These are phyloP conservation scores for Rubroshorea leprosula DNA, from an alignment of 345 rosid genomes.

Conservation along the genomic window DNA sequence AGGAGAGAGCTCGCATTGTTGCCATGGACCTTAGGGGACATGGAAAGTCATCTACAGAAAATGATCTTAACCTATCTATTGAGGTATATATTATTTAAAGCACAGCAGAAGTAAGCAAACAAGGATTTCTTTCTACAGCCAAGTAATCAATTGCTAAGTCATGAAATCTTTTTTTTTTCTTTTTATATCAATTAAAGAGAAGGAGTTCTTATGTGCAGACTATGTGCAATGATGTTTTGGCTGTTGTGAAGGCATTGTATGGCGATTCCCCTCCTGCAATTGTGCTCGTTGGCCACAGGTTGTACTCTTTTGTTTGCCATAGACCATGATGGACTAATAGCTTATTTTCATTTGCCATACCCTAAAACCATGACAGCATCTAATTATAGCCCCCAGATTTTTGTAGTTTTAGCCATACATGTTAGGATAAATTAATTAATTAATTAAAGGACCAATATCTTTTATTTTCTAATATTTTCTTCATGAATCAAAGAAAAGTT, in stretches of 20 bases:
- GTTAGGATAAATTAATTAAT: no score
- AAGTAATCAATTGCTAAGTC: not conserved
- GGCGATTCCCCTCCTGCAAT: constrained; percentile 90
- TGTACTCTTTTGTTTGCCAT: constrained; percentile 11
- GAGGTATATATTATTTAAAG: constrained; percentile 41
- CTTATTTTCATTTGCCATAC: no score
- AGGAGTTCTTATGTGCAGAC: constrained; percentile 52
- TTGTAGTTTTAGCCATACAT: no score
- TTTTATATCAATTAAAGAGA: constrained; percentile 4
- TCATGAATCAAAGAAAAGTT: no score
- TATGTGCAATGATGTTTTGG: constrained; percentile 80
- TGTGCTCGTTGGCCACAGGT: constrained; percentile 97
- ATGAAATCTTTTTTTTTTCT: not conserved
- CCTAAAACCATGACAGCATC: no score
- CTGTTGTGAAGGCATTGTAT: constrained; percentile 72
- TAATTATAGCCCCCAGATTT: no score
- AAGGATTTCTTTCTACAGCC: no score
- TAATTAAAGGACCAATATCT: no score
- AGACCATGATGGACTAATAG: no score
- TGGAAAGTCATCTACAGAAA: constrained; percentile 71
- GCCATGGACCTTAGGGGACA: constrained; percentile 97
- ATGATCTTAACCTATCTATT: constrained; percentile 81
- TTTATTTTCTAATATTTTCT: no score
- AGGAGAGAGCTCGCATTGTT: constrained; percentile 84
- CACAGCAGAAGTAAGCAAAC: no score